These are phyloP conservation scores for Colletotrichum coccodes DNA, from an alignment of 2,329 filamentous ascomycete genomes.

Conservation along the genomic window DNA sequence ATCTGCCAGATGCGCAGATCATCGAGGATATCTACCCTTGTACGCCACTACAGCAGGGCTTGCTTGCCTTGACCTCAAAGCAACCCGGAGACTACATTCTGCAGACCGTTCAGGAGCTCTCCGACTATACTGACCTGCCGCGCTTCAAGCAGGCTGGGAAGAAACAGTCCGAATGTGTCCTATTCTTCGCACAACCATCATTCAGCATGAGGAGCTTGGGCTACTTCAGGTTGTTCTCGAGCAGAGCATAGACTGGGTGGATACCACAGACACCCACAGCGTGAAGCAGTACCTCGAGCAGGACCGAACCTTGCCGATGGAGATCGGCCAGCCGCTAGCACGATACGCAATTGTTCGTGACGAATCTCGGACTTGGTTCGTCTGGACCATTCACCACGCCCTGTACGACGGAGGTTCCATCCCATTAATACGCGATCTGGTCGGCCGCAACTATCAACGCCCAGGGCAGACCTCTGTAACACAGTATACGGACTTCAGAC, in stretches of 20 bases:
- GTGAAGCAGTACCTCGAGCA: neutral
- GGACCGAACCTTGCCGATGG: conserved; percentile 22
- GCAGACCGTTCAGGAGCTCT: conserved; percentile 38
- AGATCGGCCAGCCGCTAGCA: neutral
- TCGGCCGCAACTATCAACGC: neutral
- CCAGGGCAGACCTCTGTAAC: neutral
- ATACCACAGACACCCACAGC: neutral
- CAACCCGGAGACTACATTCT: conserved; percentile 47
- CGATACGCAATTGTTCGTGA: conserved; percentile 9
- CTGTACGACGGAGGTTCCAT: conserved; percentile 6
- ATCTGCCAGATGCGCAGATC: neutral
- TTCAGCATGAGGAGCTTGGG: neutral
- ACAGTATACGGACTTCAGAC: neutral
- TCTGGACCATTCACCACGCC: neutral
- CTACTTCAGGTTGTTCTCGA: neutral
- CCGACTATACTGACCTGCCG: conserved; percentile 32
- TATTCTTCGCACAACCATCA: neutral
- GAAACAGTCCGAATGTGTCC: neutral
- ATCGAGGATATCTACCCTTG: conserved; percentile 51
- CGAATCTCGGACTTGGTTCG: neutral
- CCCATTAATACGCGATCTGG: conserved; percentile 14
- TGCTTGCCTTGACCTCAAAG: conserved; percentile 48
- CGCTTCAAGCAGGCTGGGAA: conserved; percentile 33
- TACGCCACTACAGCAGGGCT: conserved; percentile 51
- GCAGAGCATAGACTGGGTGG: neutral